Percentiles rank a stretch among this genome's conserved stretches.
These are phyloP conservation scores for Geosmithia morbida DNA, from an alignment of 2,329 filamentous ascomycete genomes.

Conservation along the genomic window DNA sequence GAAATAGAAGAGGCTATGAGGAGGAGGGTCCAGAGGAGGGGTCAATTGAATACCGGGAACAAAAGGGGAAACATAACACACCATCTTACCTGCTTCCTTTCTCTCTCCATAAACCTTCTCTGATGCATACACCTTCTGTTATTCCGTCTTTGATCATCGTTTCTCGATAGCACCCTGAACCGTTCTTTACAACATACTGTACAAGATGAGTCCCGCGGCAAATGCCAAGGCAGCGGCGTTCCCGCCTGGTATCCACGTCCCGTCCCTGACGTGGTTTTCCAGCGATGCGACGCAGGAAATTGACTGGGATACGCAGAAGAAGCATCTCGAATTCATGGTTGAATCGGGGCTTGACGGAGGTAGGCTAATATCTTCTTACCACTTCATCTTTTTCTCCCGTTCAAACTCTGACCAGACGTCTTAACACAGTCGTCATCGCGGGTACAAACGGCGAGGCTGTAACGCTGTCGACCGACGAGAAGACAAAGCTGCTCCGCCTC, in stretches of 20 bases:
- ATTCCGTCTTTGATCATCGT: background rate
- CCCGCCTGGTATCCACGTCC: conserved; percentile 40
- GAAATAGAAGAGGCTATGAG: background rate
- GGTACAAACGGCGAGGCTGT: conserved; percentile 65
- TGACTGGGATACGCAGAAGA: conserved; percentile 38
- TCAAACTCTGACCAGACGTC: background rate
- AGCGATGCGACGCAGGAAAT: conserved; percentile 32
- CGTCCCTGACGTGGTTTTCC: conserved; percentile 39
- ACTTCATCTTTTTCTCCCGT: background rate
- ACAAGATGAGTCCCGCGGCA: conserved; percentile 13
- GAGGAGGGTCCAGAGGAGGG: too few relatives aligned
- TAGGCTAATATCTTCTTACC: conserved; percentile 10
- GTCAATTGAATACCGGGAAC: background rate
- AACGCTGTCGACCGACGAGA: conserved; percentile 50
- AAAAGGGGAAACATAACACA: too few relatives aligned
- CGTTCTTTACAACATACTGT: background rate
- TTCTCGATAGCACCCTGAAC: background rate
- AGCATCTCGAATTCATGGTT: conserved; percentile 38
- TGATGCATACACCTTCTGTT: too few relatives aligned
- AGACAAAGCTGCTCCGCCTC: conserved; percentile 42
- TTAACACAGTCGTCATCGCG: conserved; percentile 41
- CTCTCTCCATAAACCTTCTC: background rate
- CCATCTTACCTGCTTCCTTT: too few relatives aligned
- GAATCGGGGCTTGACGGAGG: conserved; percentile 35
- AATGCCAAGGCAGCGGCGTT: conserved; percentile 15